Conservation (phyloP, 2,329 filamentous ascomycete genomes). For the Aureobasidium uvarum region DNA sequence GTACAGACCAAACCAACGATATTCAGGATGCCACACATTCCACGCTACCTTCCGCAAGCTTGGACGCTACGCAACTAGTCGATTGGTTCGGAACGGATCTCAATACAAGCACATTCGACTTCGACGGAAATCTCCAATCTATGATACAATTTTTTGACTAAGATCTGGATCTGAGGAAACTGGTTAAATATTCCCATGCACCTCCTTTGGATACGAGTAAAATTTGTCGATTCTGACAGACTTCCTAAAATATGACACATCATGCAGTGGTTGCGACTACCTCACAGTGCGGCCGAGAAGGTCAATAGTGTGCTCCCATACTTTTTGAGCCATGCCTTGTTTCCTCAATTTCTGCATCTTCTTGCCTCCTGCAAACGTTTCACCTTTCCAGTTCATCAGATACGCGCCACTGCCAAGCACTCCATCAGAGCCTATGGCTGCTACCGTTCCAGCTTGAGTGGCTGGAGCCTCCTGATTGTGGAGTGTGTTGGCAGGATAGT, state of each 20-base stretch:
- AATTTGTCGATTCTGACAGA: neutral
- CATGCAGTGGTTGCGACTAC: neutral
- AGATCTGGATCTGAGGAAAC: neutral
- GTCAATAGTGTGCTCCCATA: conserved; percentile 28
- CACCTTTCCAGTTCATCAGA: conserved; percentile 27
- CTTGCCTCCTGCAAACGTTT: conserved; percentile 12
- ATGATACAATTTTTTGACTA: neutral
- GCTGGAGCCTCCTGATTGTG: neutral
- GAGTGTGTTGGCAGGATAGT: conserved; percentile 13
- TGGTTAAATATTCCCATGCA: neutral
- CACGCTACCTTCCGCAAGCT: neutral
- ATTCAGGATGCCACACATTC: neutral
- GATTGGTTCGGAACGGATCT: conserved; percentile 8
- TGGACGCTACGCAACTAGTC: neutral
- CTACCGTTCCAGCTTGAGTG: neutral
- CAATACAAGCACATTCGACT: conserved; percentile 10
- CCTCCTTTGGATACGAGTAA: neutral
- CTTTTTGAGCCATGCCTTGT: conserved; percentile 23
- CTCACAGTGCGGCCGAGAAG: conserved; percentile 17
- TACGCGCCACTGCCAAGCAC: conserved; percentile 29
- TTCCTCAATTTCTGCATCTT: conserved; percentile 24
- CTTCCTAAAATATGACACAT: neutral
- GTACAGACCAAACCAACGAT: neutral
- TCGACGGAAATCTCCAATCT: neutral
- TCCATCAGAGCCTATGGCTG: conserved; percentile 23